Base-by-base conservation (phyloP, 805 yeast genomes). In the Kodamaea laetipori region DNA sequence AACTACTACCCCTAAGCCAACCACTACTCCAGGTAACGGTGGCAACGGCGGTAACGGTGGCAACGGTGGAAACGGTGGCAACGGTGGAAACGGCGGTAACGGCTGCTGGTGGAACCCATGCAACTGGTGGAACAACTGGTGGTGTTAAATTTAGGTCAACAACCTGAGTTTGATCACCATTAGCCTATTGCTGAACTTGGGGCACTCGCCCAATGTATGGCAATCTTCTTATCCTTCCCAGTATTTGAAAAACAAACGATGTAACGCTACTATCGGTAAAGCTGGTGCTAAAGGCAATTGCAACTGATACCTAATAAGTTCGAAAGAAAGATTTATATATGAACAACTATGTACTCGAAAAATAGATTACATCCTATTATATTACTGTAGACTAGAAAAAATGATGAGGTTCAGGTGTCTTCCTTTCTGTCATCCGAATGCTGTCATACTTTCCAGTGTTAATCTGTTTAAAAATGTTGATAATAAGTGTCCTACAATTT, bases 101-200 rank as follows among this genome's bases (percentile, higher is more conserved):
- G 34, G 34, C 15, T 30, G 34, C 18, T 30, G 34, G 34, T 30
- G 34, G 34, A 30, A 30, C 34, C 34, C 34, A 30, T 30, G 34
- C 19, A 13, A 17, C 18, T 30, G 34, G 34, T 30, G 17, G 18
- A 30, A 13, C 6, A 27, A n/a, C 24, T 21, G 24, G 24, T 21
- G 24, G 24, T 21, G 24, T 21, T 21, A 21, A 21, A 21, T 21
- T 21, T 21, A 21, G 24, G 24, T n/a, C 34, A 13, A 13, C 19
- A 15, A 11, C 34, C 18, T n/a, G 9, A 17, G 18, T 30, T 30
- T 21, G 8, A 21, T 21, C 6, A 21, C 24, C 24, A 21, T 21
- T 21, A 21, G 24, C 24, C 24, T 8, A 21, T 21, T 21, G 24
- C 24, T 21, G 24, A 21, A 6, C 24, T 21, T 21, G 24, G 34